A percentile compares a stretch with the other conserved stretches of the same genome.
These are phyloP conservation scores for Ricinus communis DNA, from an alignment of 345 rosid genomes.

Conservation along the genomic window DNA sequence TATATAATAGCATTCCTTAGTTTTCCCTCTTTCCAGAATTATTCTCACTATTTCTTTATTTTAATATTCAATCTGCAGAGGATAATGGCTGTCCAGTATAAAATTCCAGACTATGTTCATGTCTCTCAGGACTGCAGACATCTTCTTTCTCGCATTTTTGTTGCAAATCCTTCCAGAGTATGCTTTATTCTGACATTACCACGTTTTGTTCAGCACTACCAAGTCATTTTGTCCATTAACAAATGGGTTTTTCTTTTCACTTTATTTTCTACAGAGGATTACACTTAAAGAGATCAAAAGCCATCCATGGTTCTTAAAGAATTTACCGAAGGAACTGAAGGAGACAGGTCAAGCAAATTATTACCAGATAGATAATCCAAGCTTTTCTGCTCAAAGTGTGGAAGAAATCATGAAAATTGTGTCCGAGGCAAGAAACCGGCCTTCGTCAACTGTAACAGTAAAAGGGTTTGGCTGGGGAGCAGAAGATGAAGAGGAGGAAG, in stretches of 20 bases:
- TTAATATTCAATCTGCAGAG: slow-evolving; percentile 48
- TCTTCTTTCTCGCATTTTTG: slow-evolving; percentile 80
- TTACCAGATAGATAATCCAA: slow-evolving; percentile 68
- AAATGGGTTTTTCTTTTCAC: not conserved
- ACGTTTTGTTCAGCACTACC: not conserved
- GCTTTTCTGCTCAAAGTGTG: slow-evolving; percentile 71
- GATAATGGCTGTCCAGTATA: slow-evolving; percentile 89
- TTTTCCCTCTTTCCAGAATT: not conserved
- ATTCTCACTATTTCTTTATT: not conserved
- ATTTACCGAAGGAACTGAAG: slow-evolving; percentile 78
- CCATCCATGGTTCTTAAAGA: slow-evolving; percentile 96
- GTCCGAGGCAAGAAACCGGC: slow-evolving; percentile 75
- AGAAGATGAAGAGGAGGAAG: slow-evolving; percentile 61
- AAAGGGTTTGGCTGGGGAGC: slow-evolving; percentile 75
- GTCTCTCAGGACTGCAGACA: slow-evolving; percentile 76
- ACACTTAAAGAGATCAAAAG: slow-evolving; percentile 30
- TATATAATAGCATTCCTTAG: not conserved
- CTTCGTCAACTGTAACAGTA: slow-evolving; percentile 47
- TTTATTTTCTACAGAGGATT: slow-evolving; percentile 25
- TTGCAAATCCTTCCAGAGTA: slow-evolving; percentile 72
- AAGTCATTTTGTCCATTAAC: not conserved
- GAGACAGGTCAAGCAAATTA: slow-evolving; percentile 78
- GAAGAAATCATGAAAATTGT: slow-evolving; percentile 94
- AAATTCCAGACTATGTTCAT: slow-evolving; percentile 85
- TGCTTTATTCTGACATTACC: slow-evolving; percentile 6